A percentile compares a stretch with the other conserved stretches of the same genome.
Conservation (phyloP, 2,329 filamentous ascomycete species). For the Trichoderma brevicompactum region DNA sequence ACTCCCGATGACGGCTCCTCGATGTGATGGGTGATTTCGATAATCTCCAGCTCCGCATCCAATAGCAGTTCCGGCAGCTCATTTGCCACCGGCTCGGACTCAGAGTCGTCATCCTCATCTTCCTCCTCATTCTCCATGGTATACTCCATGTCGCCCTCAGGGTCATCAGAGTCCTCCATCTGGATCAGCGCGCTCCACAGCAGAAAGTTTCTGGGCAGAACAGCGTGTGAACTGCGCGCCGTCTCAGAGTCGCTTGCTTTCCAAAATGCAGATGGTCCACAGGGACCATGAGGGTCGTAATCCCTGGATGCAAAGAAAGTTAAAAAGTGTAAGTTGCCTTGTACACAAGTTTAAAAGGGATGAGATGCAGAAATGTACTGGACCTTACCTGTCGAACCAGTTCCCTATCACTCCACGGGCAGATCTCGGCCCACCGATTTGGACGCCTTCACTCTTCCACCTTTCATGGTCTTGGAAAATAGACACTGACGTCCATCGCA, state of each 20-base stretch:
- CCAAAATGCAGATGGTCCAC: constrained; percentile 78
- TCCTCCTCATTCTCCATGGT: constrained; percentile 39
- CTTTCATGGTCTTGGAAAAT: constrained; percentile 67
- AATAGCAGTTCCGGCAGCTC: constrained; percentile 36
- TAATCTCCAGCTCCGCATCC: constrained; percentile 35
- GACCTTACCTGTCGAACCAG: constrained; percentile 73
- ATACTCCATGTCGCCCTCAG: constrained; percentile 39
- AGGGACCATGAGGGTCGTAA: constrained; percentile 69
- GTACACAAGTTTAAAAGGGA: not conserved
- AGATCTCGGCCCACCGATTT: constrained; percentile 69
- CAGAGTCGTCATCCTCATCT: constrained; percentile 37
- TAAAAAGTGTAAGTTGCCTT: not conserved
- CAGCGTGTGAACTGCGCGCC: constrained; percentile 26
- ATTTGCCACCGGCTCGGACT: constrained; percentile 35
- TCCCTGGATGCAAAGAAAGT: constrained; percentile 51
- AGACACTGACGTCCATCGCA: constrained; percentile 74
- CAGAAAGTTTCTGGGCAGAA: constrained; percentile 41
- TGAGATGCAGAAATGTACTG: too few relatives aligned
- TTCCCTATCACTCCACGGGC: constrained; percentile 71
- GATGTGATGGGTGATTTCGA: constrained; percentile 29
- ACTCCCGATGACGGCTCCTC: constrained; percentile 9
- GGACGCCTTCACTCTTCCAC: constrained; percentile 78
- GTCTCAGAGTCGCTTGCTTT: constrained; percentile 62
- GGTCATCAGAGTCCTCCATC: constrained; percentile 32
- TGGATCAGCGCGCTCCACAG: constrained; percentile 37